A percentile compares a stretch with the other conserved stretches of the same genome.
Evolutionary conservation across 176 grass and related monocot genomes (phyloP).

Genomic region (Cymbopogon citratus): DNA sequence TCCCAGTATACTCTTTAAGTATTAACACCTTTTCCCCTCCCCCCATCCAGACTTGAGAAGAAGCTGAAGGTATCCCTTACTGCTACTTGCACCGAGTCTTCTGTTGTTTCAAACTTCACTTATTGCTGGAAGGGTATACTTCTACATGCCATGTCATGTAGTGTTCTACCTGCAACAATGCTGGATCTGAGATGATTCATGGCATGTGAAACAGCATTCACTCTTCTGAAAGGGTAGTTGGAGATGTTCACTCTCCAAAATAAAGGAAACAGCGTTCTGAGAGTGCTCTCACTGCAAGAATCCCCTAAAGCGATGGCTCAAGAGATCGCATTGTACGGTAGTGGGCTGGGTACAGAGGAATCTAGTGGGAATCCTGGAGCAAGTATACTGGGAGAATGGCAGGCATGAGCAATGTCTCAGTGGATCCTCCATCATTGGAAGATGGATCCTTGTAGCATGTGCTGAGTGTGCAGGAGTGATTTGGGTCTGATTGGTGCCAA

Average conservation of each 20-base stretch:
- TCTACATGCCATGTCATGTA: not conserved
- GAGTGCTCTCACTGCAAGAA: slow-evolving; percentile 34
- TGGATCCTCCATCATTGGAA: slow-evolving; percentile 39
- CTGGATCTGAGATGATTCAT: not conserved
- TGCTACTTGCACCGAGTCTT: not conserved
- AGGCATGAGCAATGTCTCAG: slow-evolving; percentile 28
- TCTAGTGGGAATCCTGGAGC: slow-evolving; percentile 45
- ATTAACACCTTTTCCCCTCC: too few species aligned
- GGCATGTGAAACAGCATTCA: slow-evolving; percentile 24
- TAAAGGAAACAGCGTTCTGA: slow-evolving; percentile 27
- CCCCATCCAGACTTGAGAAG: not conserved
- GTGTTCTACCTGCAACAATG: not conserved
- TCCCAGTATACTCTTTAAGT: not conserved
- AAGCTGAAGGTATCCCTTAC: not conserved
- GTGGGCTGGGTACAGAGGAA: slow-evolving; percentile 35
- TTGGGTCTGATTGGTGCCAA: slow-evolving; percentile 37
- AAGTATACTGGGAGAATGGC: slow-evolving; percentile 34
- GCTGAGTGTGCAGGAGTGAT: slow-evolving; percentile 37
- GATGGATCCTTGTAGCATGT: slow-evolving; percentile 46
- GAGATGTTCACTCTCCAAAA: slow-evolving; percentile 27
- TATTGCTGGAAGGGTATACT: too few species aligned
- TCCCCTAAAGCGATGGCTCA: slow-evolving; percentile 33
- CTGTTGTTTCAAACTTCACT: not conserved
- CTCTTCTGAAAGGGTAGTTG: slow-evolving; percentile 20
- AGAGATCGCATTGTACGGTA: slow-evolving; percentile 37